Percentiles rank a stretch among this genome's conserved stretches.
Evolutionary conservation across 805 yeast genomes (phyloP).

Genomic region (Zygotorulaspora danielsina): DNA sequence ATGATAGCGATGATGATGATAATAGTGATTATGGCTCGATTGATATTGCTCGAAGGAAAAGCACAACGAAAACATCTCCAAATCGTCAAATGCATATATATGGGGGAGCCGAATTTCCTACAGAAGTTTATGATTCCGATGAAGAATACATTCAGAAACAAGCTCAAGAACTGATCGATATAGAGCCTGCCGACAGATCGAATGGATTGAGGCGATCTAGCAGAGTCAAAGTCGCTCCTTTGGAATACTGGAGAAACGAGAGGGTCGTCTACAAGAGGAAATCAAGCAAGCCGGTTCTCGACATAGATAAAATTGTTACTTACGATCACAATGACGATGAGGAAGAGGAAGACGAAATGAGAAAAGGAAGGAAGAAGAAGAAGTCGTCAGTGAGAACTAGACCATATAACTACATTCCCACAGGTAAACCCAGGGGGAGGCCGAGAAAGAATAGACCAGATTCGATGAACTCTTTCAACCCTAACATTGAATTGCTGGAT

Average conservation of each 20-base stretch:
- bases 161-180: constrained; percentile 19
- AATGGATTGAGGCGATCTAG: constrained; percentile 56
- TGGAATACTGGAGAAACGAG: constrained; percentile 85
- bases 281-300: constrained; percentile 44
- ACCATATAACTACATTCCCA: constrained; percentile 25
- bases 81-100: constrained; percentile 5
- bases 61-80: neutral
- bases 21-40: constrained; percentile 3
- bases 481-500: constrained; percentile 22
- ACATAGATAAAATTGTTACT: constrained; percentile 56
- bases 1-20: constrained; percentile 9
- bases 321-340: constrained; percentile 27
- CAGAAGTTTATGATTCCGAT: constrained; percentile 24
- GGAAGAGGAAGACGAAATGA: constrained; percentile 29
- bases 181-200: constrained; percentile 18
- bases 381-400: constrained; percentile 14
- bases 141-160: constrained; percentile 24
- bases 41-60: neutral
- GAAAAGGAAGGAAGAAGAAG: constrained; percentile 13
- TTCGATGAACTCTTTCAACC: constrained; percentile 9
- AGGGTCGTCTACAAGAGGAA: constrained; percentile 53
- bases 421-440: constrained; percentile 30
- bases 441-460: constrained; percentile 23
- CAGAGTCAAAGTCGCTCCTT: constrained; percentile 62
- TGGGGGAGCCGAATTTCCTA: constrained; percentile 15